These are phyloP conservation scores for Physocladia obscura DNA, from an alignment of 192 early-diverging fungal species.

Conservation along the genomic window DNA sequence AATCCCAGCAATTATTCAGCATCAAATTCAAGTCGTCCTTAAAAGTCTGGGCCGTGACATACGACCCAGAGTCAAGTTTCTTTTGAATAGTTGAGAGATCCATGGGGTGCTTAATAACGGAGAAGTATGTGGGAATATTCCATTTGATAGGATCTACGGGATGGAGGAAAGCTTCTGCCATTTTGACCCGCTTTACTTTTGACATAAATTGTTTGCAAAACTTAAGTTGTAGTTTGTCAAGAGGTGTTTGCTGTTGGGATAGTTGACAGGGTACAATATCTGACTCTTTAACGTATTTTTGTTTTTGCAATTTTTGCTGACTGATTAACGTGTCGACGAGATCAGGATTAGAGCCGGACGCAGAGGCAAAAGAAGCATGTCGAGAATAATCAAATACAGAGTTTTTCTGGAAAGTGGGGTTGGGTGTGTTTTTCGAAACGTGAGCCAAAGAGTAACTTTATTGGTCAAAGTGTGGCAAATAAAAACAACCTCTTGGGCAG, in stretches of 20 bases:
- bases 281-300: too few relatives aligned
- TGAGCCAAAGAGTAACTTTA: too few relatives aligned
- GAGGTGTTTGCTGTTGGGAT: slow-evolving; percentile 1
- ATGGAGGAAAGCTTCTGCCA: slow-evolving; percentile 79
- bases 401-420: too few relatives aligned
- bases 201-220: slow-evolving; percentile 75
- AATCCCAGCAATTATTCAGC: slow-evolving; percentile 54
- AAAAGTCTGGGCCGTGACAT: slow-evolving; percentile 49
- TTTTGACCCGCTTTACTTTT: slow-evolving; percentile 75
- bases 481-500: too few relatives aligned
- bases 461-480: too few relatives aligned
- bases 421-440: too few relatives aligned
- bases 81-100: slow-evolving; percentile 77
- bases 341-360: background rate
- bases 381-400: too few relatives aligned
- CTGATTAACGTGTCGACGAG: background rate
- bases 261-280: too few relatives aligned
- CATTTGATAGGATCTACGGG: slow-evolving; percentile 73
- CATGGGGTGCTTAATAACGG: slow-evolving; percentile 76
- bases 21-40: slow-evolving; percentile 48
- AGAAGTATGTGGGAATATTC: slow-evolving; percentile 68
- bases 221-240: slow-evolving; percentile 75
- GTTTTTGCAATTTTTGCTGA: too few relatives aligned
- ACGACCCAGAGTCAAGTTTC: slow-evolving; percentile 63
- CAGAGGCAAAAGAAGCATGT: too few relatives aligned